Evolutionary conservation across 2,329 filamentous ascomycete genomes (phyloP).

Genomic region (Aspergillus hiratsukae): DNA sequence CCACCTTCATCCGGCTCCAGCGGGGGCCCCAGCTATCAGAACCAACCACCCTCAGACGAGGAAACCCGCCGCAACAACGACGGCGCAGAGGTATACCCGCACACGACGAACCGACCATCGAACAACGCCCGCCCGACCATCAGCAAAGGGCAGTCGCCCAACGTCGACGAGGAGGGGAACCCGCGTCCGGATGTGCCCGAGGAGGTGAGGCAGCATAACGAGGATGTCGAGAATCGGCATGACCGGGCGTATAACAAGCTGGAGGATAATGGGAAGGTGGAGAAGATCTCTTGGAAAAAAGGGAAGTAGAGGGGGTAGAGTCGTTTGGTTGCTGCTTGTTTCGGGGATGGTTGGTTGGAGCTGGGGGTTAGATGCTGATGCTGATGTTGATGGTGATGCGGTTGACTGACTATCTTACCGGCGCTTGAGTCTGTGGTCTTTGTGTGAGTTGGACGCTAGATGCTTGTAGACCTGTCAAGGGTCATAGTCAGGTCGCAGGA

Average conservation of each 20-base stretch:
- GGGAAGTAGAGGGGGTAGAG: neutral
- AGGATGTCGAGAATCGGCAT: constrained; percentile 28
- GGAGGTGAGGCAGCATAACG: constrained; percentile 34
- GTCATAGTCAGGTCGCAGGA: neutral
- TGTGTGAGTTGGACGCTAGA: neutral
- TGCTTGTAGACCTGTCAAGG: neutral
- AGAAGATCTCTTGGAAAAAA: constrained; percentile 12
- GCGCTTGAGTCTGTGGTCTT: neutral
- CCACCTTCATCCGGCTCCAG: neutral
- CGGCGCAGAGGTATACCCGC: constrained; percentile 4
- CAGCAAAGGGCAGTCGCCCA: constrained; percentile 26
- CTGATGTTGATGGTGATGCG: neutral
- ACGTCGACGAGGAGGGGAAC: constrained; percentile 27
- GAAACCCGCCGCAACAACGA: neutral
- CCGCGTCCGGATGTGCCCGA: constrained; percentile 23
- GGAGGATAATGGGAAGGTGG: constrained; percentile 19
- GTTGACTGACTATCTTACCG: neutral
- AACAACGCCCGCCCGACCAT: constrained; percentile 34
- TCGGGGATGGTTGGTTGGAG: neutral
- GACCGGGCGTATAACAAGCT: constrained; percentile 32
- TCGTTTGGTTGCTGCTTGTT: neutral
- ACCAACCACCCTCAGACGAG: neutral
- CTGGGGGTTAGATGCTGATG: neutral
- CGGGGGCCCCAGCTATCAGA: neutral
- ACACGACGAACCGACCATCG: constrained; percentile 19